Evolutionary conservation across 768 basidiomycete species (phyloP), one percentile per base, ranked within the genome.

Genomic region (Collybia sp.): DNA sequence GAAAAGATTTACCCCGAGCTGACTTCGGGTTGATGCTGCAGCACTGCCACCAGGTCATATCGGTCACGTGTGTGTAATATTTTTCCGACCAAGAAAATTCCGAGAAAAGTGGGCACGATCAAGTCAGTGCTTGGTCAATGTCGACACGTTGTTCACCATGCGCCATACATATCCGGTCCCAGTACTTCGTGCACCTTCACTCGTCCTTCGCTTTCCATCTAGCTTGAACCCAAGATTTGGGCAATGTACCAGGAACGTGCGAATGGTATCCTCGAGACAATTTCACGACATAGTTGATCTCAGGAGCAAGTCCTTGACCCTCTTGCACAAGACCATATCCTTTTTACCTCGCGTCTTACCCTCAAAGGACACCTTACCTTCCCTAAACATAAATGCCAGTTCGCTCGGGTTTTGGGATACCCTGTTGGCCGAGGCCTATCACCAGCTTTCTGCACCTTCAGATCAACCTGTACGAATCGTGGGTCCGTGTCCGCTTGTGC

Each of bases 251-350:
- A 8, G 4, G 25, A 25, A 25, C 8, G 25, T 8, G 25, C 25
- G 25, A 8, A 25, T 25, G 25, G 25, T 25, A 8, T 25, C 25
- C 8, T 25, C 25, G 8, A 8, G 25, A 8, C 25, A 25, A 25
- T 25, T 8, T 25, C 25, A 25, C 25, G 25, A 25, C 25, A 8
- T 25, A 25, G 25, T 25, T 4, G 25, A 25, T 25, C 8, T 25
- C 8, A 25, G 25, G 25, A 25, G 25, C 30, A 65, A 70, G 45
- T 60, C 71, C 10, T 65, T 77, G 42, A 73, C 70, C 6, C 53
- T 80, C 10, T 60, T 82, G 30, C 75, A 80, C 56, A 79, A 74
- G 59, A 71, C 72, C 1, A 60, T 61, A 6, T 59, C 68, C 5
- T 53, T 83, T 2, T 47, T 83, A 6, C 77, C 75, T 32, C 68